phyloP scores from a whole-genome alignment of 257 asterid genomes.

The Ligustrum vulgare region DNA sequence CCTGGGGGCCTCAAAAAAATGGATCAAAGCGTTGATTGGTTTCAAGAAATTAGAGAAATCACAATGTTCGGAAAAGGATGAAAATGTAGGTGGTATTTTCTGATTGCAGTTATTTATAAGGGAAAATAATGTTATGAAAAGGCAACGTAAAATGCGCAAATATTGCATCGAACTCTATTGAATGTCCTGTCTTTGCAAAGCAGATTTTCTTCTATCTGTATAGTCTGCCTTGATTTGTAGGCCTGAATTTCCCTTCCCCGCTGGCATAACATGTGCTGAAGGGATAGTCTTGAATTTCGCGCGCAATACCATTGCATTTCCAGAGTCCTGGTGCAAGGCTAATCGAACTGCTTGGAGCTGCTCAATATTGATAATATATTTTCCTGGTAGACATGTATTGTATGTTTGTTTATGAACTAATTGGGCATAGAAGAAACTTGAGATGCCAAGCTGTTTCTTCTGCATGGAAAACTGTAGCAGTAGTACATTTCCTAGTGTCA shows the following conservation, averaged over 20 bases:
- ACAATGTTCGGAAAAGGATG: conserved; percentile 53
- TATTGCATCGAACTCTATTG: not conserved
- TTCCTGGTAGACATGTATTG: not conserved
- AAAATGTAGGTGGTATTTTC: conserved; percentile 49
- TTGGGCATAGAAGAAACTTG: not conserved
- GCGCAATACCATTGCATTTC: not conserved
- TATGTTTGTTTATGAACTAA: not conserved
- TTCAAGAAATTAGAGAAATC: conserved; percentile 64
- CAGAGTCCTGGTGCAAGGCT: not conserved
- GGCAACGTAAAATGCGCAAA: not conserved
- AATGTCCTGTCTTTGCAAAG: not conserved
- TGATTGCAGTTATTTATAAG: not conserved
- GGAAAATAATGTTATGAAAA: not conserved
- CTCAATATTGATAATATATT: not conserved
- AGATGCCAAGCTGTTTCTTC: not conserved
- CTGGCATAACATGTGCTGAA: not conserved
- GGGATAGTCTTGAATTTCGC: not conserved
- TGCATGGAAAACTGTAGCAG: not conserved
- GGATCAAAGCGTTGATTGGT: conserved; percentile 74
- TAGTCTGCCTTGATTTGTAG: not conserved
- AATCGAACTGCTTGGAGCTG: not conserved
- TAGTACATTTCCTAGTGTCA: not conserved
- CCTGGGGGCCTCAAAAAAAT: conserved; percentile 85
- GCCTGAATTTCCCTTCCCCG: not conserved
- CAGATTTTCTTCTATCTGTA: not conserved